Conservation (phyloP, 1,284 basidiomycete species). For the Stereum hirsutum region DNA sequence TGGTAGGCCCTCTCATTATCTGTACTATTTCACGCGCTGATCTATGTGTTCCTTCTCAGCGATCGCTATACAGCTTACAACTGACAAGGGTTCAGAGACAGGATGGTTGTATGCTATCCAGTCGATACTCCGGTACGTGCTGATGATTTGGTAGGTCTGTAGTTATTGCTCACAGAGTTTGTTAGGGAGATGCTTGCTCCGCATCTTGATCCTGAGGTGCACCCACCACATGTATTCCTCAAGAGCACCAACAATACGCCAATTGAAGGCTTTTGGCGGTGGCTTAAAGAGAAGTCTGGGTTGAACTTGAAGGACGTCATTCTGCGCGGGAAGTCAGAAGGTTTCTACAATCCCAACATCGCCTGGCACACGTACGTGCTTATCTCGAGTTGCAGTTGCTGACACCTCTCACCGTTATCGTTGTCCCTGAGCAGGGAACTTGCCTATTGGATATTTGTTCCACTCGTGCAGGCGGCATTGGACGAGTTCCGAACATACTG, state of each 20-base stretch:
- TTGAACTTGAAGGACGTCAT: neutral
- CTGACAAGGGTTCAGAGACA: neutral
- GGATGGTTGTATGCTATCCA: neutral
- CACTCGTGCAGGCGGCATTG: neutral
- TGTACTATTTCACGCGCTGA: neutral
- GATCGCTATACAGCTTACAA: neutral
- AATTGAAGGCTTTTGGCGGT: neutral
- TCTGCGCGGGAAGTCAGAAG: neutral
- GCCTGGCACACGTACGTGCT: neutral
- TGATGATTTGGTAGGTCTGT: neutral
- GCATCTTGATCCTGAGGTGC: neutral
- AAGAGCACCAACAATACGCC: neutral
- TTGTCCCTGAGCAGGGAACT: neutral
- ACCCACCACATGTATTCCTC: neutral
- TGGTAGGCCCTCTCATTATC: neutral
- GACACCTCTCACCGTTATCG: no score
- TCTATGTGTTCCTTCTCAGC: neutral
- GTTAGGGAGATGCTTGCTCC: neutral
- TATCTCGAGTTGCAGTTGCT: neutral
- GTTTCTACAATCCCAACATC: neutral
- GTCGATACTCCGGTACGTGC: neutral
- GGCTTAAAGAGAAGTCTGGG: neutral
- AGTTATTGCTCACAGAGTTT: neutral
- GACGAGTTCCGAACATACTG: neutral
- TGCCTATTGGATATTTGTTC: neutral